Conservation (phyloP, 768 basidiomycete genomes). For the Trametes meyenii region DNA sequence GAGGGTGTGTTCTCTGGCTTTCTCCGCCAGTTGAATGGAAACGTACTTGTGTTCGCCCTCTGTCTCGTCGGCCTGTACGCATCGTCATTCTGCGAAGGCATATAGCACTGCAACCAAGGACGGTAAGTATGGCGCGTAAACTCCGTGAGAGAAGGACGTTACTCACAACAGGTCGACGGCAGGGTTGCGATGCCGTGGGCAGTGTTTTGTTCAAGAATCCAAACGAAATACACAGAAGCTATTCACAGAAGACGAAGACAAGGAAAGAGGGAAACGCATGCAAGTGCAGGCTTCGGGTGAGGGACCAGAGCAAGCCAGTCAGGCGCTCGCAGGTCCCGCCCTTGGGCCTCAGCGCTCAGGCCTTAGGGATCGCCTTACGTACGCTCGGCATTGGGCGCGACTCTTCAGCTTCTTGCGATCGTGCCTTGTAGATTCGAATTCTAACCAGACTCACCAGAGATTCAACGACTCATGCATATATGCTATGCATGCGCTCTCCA, state of each 20-base stretch:
- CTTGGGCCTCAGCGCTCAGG: background rate
- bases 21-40: slow-evolving; percentile 23
- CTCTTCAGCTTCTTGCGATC: background rate
- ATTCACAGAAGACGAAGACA: background rate
- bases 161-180: background rate
- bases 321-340: background rate
- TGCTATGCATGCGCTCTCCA: too few species aligned
- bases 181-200: background rate
- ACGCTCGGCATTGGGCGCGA: slow-evolving; percentile 6
- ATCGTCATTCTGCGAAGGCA: slow-evolving; percentile 32
- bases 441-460: too few species aligned
- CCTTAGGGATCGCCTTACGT: slow-evolving; percentile 14
- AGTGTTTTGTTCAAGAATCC: background rate
- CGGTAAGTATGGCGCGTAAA: slow-evolving; percentile 4
- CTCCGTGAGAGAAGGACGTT: background rate
- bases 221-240: background rate
- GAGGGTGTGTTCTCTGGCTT: slow-evolving; percentile 22
- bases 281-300: background rate
- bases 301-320: background rate
- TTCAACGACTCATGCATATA: too few species aligned
- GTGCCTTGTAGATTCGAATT: too few species aligned
- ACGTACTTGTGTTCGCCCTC: slow-evolving; percentile 30
- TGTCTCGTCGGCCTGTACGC: slow-evolving; percentile 28
- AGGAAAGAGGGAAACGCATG: background rate
- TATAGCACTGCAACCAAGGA: slow-evolving; percentile 12